A percentile compares a stretch with the other conserved stretches of the same genome.
phyloP scores from a whole-genome alignment of 805 yeast species.

The Wickerhamiella siamensis region DNA sequence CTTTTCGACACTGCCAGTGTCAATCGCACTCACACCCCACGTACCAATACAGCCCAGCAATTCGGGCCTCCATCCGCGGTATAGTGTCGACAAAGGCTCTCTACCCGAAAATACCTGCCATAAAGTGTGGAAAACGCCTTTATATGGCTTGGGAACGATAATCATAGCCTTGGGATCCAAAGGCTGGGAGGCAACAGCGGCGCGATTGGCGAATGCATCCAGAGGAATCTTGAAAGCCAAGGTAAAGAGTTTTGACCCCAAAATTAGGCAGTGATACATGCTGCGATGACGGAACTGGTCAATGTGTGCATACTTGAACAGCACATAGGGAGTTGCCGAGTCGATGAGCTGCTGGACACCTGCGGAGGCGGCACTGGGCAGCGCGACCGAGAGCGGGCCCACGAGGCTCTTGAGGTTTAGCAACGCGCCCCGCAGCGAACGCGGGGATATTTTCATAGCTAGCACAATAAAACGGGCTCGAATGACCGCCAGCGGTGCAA shows the following conservation, averaged over 20 bases:
- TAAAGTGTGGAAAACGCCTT: constrained; percentile 40
- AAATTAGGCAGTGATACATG: constrained; percentile 41
- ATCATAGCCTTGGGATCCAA: constrained; percentile 29
- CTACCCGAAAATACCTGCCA: constrained; percentile 34
- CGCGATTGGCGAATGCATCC: constrained; percentile 72
- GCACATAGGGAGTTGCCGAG: constrained; percentile 49
- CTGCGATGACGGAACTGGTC: constrained; percentile 53
- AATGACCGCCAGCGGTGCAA: constrained; percentile 72
- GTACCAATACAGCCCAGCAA: constrained; percentile 63
- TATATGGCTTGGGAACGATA: constrained; percentile 35
- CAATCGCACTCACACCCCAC: constrained; percentile 40
- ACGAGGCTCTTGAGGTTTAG: constrained; percentile 34
- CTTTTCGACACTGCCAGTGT: constrained; percentile 7
- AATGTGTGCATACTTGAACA: constrained; percentile 46
- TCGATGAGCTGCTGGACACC: constrained; percentile 46
- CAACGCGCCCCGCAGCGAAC: constrained; percentile 64
- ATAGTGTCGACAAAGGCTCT: constrained; percentile 35
- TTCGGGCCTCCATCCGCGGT: constrained; percentile 89
- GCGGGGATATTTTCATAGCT: constrained; percentile 33
- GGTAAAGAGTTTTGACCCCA: constrained; percentile 51
- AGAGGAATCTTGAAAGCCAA: constrained; percentile 69
- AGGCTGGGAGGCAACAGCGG: constrained; percentile 53
- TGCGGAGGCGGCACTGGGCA: constrained; percentile 58
- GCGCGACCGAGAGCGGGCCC: constrained; percentile 45
- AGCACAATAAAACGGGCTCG: constrained; percentile 66